Percentiles rank a stretch among this genome's conserved stretches.
These are phyloP conservation scores for Bromus sterilis DNA, from an alignment of 176 grass and related monocot species.

Conservation along the genomic window DNA sequence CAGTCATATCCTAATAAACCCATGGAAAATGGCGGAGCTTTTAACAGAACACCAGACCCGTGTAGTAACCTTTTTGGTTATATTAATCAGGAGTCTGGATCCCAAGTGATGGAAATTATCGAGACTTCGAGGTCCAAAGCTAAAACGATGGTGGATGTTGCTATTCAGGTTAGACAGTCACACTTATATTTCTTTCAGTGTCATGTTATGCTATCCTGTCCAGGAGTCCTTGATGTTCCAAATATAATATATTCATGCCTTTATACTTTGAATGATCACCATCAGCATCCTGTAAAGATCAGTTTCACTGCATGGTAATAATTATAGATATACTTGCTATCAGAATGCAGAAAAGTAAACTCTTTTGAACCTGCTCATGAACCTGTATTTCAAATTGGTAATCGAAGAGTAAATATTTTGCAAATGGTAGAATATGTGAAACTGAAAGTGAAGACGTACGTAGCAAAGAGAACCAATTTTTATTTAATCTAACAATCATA, in stretches of 20 bases:
- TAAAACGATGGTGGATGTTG: constrained; percentile 86
- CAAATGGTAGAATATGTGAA: background rate
- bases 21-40: constrained; percentile 49
- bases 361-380: background rate
- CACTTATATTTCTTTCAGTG: background rate
- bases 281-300: background rate
- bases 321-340: background rate
- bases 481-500: background rate
- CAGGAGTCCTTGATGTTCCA: background rate
- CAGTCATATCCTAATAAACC: constrained; percentile 50
- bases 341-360: background rate
- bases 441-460: background rate
- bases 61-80: constrained; percentile 37
- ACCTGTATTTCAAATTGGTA: background rate
- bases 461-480: background rate
- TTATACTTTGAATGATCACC: background rate
- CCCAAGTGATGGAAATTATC: constrained; percentile 88
- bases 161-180: constrained; percentile 65
- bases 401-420: background rate
- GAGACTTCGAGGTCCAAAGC: constrained; percentile 75
- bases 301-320: background rate
- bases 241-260: background rate
- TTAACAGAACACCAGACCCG: constrained; percentile 41
- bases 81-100: constrained; percentile 78
- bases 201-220: background rate